These are phyloP conservation scores for Colletotrichum kahawae DNA, from an alignment of 2,329 filamentous ascomycete genomes.

Conservation along the genomic window DNA sequence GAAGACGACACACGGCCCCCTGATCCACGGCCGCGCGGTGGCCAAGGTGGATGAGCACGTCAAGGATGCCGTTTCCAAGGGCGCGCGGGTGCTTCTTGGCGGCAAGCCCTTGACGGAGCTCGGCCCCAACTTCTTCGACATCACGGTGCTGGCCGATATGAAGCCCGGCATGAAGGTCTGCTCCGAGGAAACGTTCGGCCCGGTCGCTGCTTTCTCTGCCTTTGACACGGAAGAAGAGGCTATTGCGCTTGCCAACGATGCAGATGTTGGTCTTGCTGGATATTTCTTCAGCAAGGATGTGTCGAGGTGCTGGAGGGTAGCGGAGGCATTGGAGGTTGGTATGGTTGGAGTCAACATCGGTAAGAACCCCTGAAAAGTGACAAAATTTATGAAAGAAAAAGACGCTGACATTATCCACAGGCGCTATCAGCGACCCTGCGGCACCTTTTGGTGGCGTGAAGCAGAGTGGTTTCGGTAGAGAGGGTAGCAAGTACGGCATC, in stretches of 20 bases:
- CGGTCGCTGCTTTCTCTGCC: slow-evolving; percentile 46
- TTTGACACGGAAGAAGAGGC: slow-evolving; percentile 50
- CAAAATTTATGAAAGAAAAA: fast-evolving
- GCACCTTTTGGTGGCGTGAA: slow-evolving; percentile 53
- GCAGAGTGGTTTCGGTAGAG: slow-evolving; percentile 52
- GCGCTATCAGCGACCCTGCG: slow-evolving; percentile 39
- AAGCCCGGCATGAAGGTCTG: slow-evolving; percentile 47
- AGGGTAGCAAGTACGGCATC: slow-evolving; percentile 44
- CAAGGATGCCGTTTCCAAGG: slow-evolving; percentile 70
- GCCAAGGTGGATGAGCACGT: slow-evolving; percentile 75
- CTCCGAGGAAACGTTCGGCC: slow-evolving; percentile 53
- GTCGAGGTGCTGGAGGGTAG: slow-evolving; percentile 50
- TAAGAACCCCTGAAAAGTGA: slow-evolving; percentile 31
- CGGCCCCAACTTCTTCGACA: slow-evolving; percentile 49
- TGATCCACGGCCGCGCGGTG: slow-evolving; percentile 73
- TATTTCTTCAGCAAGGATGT: slow-evolving; percentile 68
- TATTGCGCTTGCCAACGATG: slow-evolving; percentile 51
- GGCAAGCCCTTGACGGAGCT: slow-evolving; percentile 48
- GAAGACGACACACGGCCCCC: slow-evolving; percentile 75
- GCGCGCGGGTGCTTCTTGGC: slow-evolving; percentile 68
- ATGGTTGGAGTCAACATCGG: slow-evolving; percentile 60
- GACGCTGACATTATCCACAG: background rate
- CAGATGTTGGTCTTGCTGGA: slow-evolving; percentile 65
- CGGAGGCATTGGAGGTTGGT: slow-evolving; percentile 64
- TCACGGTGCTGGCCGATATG: slow-evolving; percentile 50